Percentiles rank a stretch among this genome's conserved stretches.
Conservation (phyloP, 2,329 filamentous ascomycete genomes). For the Aspergillus fischeri region DNA sequence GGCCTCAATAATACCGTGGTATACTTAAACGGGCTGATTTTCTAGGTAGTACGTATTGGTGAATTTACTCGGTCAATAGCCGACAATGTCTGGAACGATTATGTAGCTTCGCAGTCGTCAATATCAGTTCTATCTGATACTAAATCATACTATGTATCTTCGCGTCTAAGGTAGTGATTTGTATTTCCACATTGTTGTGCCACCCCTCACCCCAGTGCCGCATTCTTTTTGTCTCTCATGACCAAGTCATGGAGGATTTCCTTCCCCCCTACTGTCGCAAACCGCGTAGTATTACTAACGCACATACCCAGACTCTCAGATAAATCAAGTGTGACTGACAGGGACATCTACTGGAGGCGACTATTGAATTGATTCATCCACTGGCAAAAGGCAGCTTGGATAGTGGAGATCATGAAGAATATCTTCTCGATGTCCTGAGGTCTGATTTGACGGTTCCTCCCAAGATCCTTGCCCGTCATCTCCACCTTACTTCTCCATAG, state of each 20-base stretch:
- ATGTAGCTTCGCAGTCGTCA: not conserved
- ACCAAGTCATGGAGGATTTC: not conserved
- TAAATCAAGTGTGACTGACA: not conserved
- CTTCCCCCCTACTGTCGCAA: not conserved
- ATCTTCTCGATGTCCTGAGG: constrained; percentile 1
- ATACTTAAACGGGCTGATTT: too few species aligned
- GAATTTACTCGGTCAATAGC: not conserved
- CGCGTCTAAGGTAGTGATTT: not conserved
- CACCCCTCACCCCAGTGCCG: not conserved
- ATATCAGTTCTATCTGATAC: not conserved
- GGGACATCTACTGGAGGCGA: not conserved
- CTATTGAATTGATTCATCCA: not conserved
- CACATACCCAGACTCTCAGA: not conserved
- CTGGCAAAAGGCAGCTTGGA: not conserved
- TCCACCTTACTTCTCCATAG: constrained; percentile 1
- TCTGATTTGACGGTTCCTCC: constrained; percentile 5
- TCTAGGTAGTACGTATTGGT: not conserved
- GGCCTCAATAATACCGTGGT: too few species aligned
- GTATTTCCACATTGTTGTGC: not conserved
- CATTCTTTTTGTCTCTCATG: constrained; percentile 2
- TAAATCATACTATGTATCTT: not conserved
- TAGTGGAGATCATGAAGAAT: constrained; percentile 7
- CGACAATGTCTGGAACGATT: not conserved
- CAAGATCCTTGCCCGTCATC: constrained; percentile 8
- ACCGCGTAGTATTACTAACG: not conserved